phyloP scores from a whole-genome alignment of 2,329 filamentous ascomycete genomes.

The Diaporthe eres region DNA sequence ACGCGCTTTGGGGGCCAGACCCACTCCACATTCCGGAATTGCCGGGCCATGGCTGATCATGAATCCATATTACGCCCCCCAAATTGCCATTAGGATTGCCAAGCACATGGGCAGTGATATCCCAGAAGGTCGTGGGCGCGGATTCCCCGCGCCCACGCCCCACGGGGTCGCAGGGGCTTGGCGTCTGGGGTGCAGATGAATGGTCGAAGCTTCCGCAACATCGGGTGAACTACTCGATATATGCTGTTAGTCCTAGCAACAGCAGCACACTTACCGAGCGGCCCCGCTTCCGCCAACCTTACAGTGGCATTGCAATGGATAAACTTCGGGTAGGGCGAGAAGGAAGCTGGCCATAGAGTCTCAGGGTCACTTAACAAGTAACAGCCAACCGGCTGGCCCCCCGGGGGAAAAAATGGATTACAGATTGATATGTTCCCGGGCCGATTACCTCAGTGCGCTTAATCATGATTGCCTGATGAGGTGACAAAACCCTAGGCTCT shows the following conservation, averaged over 20 bases:
- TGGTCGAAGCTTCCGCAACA: neutral
- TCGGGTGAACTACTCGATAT: constrained; percentile 7
- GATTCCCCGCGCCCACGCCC: neutral
- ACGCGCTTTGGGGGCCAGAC: neutral
- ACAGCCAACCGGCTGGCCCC: neutral
- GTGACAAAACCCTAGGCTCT: neutral
- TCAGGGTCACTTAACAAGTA: neutral
- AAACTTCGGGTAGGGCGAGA: neutral
- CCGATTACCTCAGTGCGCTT: neutral
- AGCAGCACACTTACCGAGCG: neutral
- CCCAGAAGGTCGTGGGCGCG: neutral
- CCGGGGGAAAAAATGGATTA: neutral
- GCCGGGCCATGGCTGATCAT: neutral
- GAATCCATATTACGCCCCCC: neutral
- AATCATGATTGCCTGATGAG: neutral
- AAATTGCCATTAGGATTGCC: constrained; percentile 10
- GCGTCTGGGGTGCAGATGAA: constrained; percentile 5
- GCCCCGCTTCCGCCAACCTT: neutral
- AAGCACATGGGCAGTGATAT: neutral
- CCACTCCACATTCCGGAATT: constrained; percentile 4
- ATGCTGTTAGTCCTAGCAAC: neutral
- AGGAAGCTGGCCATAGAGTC: neutral
- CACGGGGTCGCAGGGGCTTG: neutral
- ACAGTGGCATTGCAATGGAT: neutral
- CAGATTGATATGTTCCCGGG: too few relatives aligned